Base-by-base conservation (phyloP, 116 monocot species). In the Iris pallida region DNA sequence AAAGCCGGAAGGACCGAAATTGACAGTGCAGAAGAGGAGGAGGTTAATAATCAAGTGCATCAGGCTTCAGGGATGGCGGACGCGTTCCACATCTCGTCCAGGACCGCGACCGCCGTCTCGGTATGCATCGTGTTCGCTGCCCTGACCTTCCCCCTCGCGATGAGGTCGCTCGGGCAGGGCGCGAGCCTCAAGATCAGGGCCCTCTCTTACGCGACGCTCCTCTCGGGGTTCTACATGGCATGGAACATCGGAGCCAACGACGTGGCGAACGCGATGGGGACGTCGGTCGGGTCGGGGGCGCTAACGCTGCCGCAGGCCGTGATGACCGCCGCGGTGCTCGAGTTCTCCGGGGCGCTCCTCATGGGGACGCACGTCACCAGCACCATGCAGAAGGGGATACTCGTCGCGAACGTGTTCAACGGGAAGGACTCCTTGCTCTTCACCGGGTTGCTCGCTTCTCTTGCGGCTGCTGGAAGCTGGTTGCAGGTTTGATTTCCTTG, bases 241-340 rank as follows among this genome's bases (percentile, higher is more conserved):
- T 92, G 96, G 96, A 96, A 96, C 61, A 96, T 96, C 16, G 96
- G 96, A 7, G 96, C 96, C 41, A 96, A 96, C 43, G 96, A 96
- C 20, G 96, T 96, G 20, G 96, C 96, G 13, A 96, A 96, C 66
- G 96, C 96, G 19, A 96, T 96, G 96, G 96, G 96, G 69, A 96
- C 96, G 11, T 96, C 96, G 20, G 96, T 96, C 10, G 96, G 96
- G 4, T 96, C 96, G 1, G 96, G 96, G 48, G 96, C 96, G 44
- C 79, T 96, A 14, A 87, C 96, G 10, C 75, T 96, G 47, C 75
- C 87, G 45, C 92, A 96, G 81, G 96, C 96, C 8, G 96, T 96
- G 76, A 16, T 96, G 30, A 96, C 86, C 4, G 96, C 96, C 0
- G 92, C 87, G 0, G 92, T 96, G 76, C 89, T 96, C 1, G 96